Base-by-base conservation (phyloP, 2,329 filamentous ascomycete genomes). In the Pestalotiopsis sp. region DNA sequence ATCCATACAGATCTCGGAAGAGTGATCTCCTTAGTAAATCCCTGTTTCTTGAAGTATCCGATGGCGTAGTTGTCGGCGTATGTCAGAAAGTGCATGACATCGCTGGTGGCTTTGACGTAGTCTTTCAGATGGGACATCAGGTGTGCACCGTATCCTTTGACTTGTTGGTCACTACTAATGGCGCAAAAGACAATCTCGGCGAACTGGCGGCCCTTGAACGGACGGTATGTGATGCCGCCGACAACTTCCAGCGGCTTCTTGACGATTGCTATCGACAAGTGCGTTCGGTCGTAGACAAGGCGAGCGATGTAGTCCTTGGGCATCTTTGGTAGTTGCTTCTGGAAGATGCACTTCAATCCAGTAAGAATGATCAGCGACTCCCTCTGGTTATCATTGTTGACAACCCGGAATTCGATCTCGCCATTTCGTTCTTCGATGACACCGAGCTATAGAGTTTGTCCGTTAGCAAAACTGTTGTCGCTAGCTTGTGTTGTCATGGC, bases 1-100 rank as follows among this genome's bases (percentile, higher is more conserved):
- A 98, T 98, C 96, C 96, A 99, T 3, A 94, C 91, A 2, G 91
- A 90, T 75, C 91, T 92, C 69, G 96, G 93, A 0, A 99, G 89
- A 0, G 95, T 97, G 72, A 99, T 98, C 75, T 99, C 95, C 79
- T 99, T 99, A 1, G 96, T 98, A 78, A 99, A 99, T 0, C 96
- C 96, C 79, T 99, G 96, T 79, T 99, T 99, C 81, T 98, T 97
- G 82, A 99, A 99, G 80, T 98, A 99, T 12, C 96, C 96, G 73
- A 97, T 99, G 52, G 96, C 96, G 77, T 98, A 98, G 80, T 99
- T 99, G 80, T 99, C 96, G 72, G 96, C 96, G 77, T 99, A 99
- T 1, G 96, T 99, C 2, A 99, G 86, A 80, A 99, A 99, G 81
- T 99, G 95, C 95, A 98, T 98, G 62, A 99, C 95, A 73, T 95